Base-by-base conservation (phyloP, 2,329 filamentous ascomycete species). In the Monilinia aucupariae region DNA sequence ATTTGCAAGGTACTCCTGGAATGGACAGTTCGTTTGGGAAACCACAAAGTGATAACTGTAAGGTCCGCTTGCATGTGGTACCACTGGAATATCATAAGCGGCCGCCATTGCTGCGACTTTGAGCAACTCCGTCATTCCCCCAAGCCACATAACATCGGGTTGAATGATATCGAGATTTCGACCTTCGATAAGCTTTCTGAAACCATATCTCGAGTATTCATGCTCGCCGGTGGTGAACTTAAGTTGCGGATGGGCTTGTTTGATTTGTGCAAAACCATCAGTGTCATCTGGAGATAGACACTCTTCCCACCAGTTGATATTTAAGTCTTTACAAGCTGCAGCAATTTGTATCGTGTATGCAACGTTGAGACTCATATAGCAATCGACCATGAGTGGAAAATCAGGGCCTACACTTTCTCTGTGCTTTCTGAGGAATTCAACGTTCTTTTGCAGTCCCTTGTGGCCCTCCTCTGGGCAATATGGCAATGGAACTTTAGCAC, bases 281-380 rank as follows among this genome's bases (percentile, higher is more conserved):
- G 89, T 91, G 78, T 97, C 92, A 76, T 97, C 92, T 13, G 92
- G 92, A 37, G 87, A 89, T 66, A 97, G 79, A 68, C 91, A 96
- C 79, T 97, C 92, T 79, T 97, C 92, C 91, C 91, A 96, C 92
- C 92, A 97, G 79, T 96, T 92, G 75, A 97, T 92, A 76, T 93
- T 84, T 68, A 96, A 83, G 69, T 92, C 86, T 70, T 90, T 84
- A 74, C 88, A 91, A 59, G 87, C 88, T 77, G 92, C 90, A 65
- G 90, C 92, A 30, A 97, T 82, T 76, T 96, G 89, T 69, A 97
- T 96, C 4, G 91, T 96, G 78, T 97, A 97, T 1, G 90, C 80
- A 32, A 97, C 92, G 71, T 92, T 96, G 72, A 97, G 80, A 69
- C 89, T 92, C 92, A 97, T 97, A 78, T 96, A 97, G 81, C 92